phyloP scores from a whole-genome alignment of 345 rosid species.

The Rhizophora apiculata region DNA sequence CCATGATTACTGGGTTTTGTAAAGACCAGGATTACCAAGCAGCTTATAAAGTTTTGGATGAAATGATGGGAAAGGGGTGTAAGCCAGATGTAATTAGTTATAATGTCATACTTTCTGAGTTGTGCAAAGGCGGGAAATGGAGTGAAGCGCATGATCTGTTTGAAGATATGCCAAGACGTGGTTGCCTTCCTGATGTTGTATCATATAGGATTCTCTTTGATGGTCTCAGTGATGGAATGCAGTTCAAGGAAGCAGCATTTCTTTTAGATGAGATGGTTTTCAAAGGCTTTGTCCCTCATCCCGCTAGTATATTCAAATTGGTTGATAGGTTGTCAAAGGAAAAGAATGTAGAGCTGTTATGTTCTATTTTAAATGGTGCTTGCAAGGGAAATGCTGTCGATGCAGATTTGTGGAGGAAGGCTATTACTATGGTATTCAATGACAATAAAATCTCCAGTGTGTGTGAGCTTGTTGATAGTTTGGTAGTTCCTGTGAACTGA shows the following conservation, averaged over 20 bases:
- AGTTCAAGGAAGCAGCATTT: conserved; percentile 50
- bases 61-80: conserved; percentile 51
- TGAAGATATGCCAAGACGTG: conserved; percentile 79
- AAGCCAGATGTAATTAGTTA: conserved; percentile 66
- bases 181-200: conserved; percentile 62
- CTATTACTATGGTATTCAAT: conserved; percentile 28
- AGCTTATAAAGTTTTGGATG: conserved; percentile 51
- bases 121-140: conserved; percentile 57
- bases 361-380: conserved; percentile 38
- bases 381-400: conserved; percentile 37
- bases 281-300: conserved; percentile 62
- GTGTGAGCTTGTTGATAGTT: conserved; percentile 29
- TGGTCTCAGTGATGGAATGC: conserved; percentile 48
- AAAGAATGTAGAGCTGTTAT: conserved; percentile 37
- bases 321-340: conserved; percentile 41
- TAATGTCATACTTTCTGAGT: conserved; percentile 51
- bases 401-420: conserved; percentile 41
- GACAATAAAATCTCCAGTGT: conserved; percentile 15
- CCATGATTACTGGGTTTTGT: conserved; percentile 53
- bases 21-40: conserved; percentile 48
- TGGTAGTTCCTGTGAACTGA: conserved; percentile 18
- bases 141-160: conserved; percentile 62
- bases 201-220: conserved; percentile 75
- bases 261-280: conserved; percentile 81
- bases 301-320: conserved; percentile 30